Evolutionary conservation across 2,329 filamentous ascomycete species (phyloP).

Genomic region (Aspergillus melleus): DNA sequence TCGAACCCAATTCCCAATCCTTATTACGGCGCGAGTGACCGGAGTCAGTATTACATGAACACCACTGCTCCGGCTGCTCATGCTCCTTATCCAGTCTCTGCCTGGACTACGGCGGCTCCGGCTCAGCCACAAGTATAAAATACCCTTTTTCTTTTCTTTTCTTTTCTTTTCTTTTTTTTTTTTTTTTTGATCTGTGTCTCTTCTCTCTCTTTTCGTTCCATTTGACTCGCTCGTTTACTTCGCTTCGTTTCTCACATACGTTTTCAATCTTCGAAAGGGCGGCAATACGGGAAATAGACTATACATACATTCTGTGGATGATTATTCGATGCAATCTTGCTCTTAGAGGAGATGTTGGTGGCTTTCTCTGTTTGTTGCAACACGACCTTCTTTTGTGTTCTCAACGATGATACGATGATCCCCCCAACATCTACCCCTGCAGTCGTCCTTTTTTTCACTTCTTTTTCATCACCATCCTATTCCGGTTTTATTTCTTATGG

Average conservation of each 20-base stretch:
- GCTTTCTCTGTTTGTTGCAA: slow-evolving; percentile 15
- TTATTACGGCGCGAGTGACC: slow-evolving; percentile 36
- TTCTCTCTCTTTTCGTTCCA: slow-evolving; percentile 13
- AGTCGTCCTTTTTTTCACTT: slow-evolving; percentile 9
- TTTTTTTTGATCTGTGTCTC: slow-evolving; percentile 7
- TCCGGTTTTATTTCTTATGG: not conserved
- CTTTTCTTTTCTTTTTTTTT: slow-evolving; percentile 2
- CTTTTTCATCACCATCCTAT: not conserved
- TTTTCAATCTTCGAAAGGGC: slow-evolving; percentile 17
- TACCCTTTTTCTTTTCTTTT: slow-evolving; percentile 7
- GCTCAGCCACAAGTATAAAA: slow-evolving; percentile 40
- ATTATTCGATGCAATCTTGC: slow-evolving; percentile 19
- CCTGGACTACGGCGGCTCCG: slow-evolving; percentile 41
- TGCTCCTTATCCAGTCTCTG: slow-evolving; percentile 35
- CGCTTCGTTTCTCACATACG: not conserved
- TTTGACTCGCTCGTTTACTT: not conserved
- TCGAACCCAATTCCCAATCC: slow-evolving; percentile 34
- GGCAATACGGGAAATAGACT: slow-evolving; percentile 26
- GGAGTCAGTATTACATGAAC: slow-evolving; percentile 36
- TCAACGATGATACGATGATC: slow-evolving; percentile 20
- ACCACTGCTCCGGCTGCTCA: slow-evolving; percentile 28
- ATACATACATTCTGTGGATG: slow-evolving; percentile 21
- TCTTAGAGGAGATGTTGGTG: slow-evolving; percentile 24
- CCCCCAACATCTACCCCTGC: slow-evolving; percentile 15
- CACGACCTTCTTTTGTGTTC: slow-evolving; percentile 16